Evolutionary conservation across 2,329 filamentous ascomycete species (phyloP).

Genomic region (Parastagonospora avenae): DNA sequence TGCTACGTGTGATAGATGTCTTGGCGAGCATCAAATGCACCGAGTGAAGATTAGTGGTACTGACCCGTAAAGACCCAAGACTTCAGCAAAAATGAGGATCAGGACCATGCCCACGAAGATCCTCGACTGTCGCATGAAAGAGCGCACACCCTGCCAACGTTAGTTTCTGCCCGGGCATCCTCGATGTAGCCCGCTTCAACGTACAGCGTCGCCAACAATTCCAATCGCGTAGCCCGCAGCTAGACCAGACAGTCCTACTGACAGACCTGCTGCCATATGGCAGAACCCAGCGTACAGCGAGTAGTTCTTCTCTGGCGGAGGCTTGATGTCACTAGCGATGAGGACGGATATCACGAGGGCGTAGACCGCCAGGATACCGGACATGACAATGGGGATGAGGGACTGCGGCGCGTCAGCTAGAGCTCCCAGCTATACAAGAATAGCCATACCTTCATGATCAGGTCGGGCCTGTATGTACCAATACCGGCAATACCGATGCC

Average conservation of each 20-base stretch:
- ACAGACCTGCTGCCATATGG: slow-evolving; percentile 88
- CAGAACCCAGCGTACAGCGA: slow-evolving; percentile 91
- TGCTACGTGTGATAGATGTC: slow-evolving; percentile 15
- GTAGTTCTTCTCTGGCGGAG: slow-evolving; percentile 71
- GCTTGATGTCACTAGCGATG: slow-evolving; percentile 86
- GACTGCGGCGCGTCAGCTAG: slow-evolving; percentile 60
- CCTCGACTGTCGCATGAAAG: slow-evolving; percentile 94
- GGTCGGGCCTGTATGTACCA: slow-evolving; percentile 80
- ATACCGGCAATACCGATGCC: slow-evolving; percentile 87
- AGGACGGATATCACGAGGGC: slow-evolving; percentile 95
- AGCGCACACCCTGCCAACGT: slow-evolving; percentile 70
- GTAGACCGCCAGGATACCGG: slow-evolving; percentile 98
- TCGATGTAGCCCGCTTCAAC: slow-evolving; percentile 25
- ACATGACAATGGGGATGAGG: slow-evolving; percentile 92
- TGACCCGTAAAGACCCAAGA: slow-evolving; percentile 94
- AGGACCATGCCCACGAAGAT: slow-evolving; percentile 99
- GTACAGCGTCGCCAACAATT: slow-evolving; percentile 86
- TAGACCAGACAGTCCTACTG: slow-evolving; percentile 61
- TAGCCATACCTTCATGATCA: slow-evolving; percentile 81
- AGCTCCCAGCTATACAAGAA: slow-evolving; percentile 2
- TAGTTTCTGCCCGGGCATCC: slow-evolving; percentile 9
- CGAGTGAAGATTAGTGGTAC: slow-evolving; percentile 31
- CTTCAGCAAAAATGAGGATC: slow-evolving; percentile 98
- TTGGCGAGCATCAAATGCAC: not conserved
- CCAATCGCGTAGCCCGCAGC: slow-evolving; percentile 73